phyloP scores from a whole-genome alignment of 2,329 filamentous ascomycete genomes.

The Sporothrix euskadiensis region DNA sequence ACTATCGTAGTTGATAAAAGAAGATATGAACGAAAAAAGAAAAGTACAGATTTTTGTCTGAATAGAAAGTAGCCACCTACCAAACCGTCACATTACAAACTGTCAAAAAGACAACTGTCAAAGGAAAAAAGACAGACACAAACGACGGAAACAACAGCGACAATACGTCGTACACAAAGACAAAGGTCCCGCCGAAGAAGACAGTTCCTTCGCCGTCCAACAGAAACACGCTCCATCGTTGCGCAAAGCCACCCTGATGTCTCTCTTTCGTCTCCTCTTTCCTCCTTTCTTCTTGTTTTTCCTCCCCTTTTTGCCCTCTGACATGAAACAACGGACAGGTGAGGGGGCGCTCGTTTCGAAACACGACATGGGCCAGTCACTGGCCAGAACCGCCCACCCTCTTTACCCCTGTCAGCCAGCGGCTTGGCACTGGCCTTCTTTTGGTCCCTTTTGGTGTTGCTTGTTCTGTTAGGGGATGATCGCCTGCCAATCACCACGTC shows the following conservation, averaged over 20 bases:
- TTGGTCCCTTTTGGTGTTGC: neutral
- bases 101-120: neutral
- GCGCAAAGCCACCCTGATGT: neutral
- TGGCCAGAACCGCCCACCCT: conserved; percentile 25
- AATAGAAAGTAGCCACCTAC: neutral
- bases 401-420: neutral
- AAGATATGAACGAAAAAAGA: neutral
- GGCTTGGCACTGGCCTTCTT: neutral
- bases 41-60: neutral
- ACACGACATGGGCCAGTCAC: conserved; percentile 19
- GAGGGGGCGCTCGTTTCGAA: conserved; percentile 25
- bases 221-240: neutral
- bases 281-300: neutral
- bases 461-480: neutral
- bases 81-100: neutral
- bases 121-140: neutral
- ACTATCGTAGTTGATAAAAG: neutral
- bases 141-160: neutral
- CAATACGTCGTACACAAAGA: neutral
- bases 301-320: neutral
- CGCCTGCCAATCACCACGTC: neutral
- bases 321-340: conserved; percentile 26
- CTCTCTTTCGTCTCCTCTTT: neutral
- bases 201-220: neutral
- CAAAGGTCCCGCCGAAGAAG: neutral